Evolutionary conservation across 2,329 filamentous ascomycete genomes (phyloP), one percentile per base, ranked within the genome.

Genomic region (Lasiodiplodia gonubiensis): DNA sequence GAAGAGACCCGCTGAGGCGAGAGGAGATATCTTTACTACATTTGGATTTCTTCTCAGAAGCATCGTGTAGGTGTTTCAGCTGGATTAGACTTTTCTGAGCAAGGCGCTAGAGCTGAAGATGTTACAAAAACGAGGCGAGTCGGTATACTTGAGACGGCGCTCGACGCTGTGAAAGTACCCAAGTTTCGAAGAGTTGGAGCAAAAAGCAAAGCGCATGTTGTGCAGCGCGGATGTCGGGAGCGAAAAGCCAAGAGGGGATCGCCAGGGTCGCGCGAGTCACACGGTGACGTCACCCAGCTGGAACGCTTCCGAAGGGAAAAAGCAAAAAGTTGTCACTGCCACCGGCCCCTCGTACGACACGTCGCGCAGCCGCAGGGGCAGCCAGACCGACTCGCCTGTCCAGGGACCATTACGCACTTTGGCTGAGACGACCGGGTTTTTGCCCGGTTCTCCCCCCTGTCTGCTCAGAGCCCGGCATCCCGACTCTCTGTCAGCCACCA

Each of bases 221-320:
- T 61, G 59, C 59, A 63, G 59, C 59, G 59, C 42, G 23, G 59
- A 30, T 23, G 16, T 27, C 59, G 59, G 59, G 59, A 51, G 59
- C 11, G 10, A 23, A 33, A 30, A 46, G 59, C 16, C 27, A n/a
- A 30, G 30, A n/a, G 10, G 18, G 21, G 57, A 61, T 61, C 57
- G 57, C 25, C 57, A 61, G 57, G 57, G 21, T 35, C 57, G 37
- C 23, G 55, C 55, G 37, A 46, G 37, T 46, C 37, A n/a, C 37
- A 30, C 55, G 4, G 42, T 63, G 42, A 63, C 59, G 59, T 63
- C 59, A 63, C 16, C 27, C 14, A 21, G 21, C 25, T 8, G 35
- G 11, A 8, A 6, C 37, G 42, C n/a, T 5, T 23, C 57, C 27
- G n/a, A 27, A 48, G 21, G 12, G 33, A n/a, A 59, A 63, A 63